Conservation (phyloP, 1,284 basidiomycete species). For the Cryptococcus jaspeensis region DNA sequence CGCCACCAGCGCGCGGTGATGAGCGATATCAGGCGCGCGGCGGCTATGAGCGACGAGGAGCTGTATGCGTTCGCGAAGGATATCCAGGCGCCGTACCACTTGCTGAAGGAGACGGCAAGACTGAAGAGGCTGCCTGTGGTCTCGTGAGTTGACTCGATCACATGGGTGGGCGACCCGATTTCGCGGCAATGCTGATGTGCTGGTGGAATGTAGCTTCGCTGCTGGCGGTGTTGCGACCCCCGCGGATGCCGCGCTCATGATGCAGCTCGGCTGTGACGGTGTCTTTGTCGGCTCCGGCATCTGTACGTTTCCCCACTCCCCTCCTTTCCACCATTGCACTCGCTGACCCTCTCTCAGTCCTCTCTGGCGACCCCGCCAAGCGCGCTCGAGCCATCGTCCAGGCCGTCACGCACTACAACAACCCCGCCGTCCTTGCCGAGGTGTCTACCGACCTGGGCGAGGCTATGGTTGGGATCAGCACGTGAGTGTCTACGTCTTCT, state of each 20-base stretch:
- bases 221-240: constrained; percentile 97
- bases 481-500: constrained; percentile 23
- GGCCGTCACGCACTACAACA: constrained; percentile 96
- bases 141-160: no score
- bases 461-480: constrained; percentile 82
- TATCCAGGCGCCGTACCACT: constrained; percentile 91
- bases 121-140: constrained; percentile 91
- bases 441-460: constrained; percentile 85
- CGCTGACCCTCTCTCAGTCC: constrained; percentile 22
- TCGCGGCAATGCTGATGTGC: background rate
- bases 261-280: constrained; percentile 98
- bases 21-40: constrained; percentile 80
- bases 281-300: constrained; percentile 94
- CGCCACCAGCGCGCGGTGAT: constrained; percentile 82
- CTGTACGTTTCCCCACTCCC: constrained; percentile 58
- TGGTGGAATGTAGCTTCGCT: constrained; percentile 64
- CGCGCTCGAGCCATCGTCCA: constrained; percentile 96
- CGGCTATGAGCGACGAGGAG: constrained; percentile 90
- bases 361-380: constrained; percentile 86
- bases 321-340: background rate
- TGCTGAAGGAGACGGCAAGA: constrained; percentile 93
- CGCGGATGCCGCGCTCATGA: constrained; percentile 96
- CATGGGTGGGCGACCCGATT: no score
- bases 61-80: constrained; percentile 91
- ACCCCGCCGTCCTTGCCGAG: constrained; percentile 66